These are phyloP conservation scores for Haematococcus sp. DNA, from an alignment of 139 green algal genomes.

Conservation along the genomic window DNA sequence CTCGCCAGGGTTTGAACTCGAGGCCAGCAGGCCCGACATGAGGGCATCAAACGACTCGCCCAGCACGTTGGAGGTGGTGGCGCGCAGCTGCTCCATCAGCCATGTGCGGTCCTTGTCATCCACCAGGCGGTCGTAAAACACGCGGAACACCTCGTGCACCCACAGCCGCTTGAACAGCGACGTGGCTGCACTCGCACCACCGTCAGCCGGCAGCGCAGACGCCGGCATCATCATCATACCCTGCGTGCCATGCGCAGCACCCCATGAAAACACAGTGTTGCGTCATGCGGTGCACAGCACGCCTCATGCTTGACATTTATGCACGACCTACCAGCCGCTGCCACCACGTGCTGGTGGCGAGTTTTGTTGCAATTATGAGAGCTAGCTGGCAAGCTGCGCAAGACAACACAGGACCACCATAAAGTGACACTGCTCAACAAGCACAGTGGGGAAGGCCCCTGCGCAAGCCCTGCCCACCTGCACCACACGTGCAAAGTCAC, in stretches of 20 bases:
- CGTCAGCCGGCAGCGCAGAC: conserved; percentile 17
- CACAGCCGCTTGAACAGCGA: conserved; percentile 66
- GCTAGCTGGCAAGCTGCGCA: no score
- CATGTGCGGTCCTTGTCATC: conserved; percentile 65
- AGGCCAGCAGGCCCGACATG: conserved; percentile 20
- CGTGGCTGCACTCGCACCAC: neutral
- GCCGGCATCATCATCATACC: conserved; percentile 54
- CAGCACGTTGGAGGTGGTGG: conserved; percentile 8
- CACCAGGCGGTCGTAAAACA: conserved; percentile 77
- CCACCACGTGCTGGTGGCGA: no score
- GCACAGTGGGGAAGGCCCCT: no score
- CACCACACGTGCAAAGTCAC: conserved; percentile 75
- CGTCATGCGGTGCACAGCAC: neutral
- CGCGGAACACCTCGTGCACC: conserved; percentile 72
- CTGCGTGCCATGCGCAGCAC: conserved; percentile 15
- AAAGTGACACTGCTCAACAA: no score
- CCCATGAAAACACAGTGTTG: neutral
- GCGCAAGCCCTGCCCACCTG: conserved; percentile 47
- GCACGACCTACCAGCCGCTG: no score
- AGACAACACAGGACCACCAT: no score
- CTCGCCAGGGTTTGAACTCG: neutral
- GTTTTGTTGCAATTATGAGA: no score
- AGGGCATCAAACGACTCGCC: conserved; percentile 19
- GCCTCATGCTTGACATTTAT: no score
- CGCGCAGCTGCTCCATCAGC: conserved; percentile 53